Conservation (phyloP, 495 filamentous ascomycete species). For the Penicillium daleae region DNA sequence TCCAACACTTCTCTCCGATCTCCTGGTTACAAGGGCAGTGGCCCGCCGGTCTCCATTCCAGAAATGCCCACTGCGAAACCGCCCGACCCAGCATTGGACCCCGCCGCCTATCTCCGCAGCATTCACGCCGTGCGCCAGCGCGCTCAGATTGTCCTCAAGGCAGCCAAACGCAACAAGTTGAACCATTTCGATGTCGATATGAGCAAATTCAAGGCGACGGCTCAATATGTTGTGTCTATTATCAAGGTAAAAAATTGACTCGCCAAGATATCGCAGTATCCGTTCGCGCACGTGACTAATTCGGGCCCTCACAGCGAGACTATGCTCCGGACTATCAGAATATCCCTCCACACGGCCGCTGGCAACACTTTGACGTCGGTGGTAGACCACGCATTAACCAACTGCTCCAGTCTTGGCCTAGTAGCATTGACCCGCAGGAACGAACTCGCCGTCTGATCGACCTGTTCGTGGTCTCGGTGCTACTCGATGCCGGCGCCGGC, state of each 20-base stretch:
- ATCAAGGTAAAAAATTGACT: constrained; percentile 72
- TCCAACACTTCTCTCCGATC: constrained; percentile 62
- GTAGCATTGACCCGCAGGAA: constrained; percentile 62
- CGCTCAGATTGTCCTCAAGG: constrained; percentile 69
- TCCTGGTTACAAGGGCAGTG: constrained; percentile 49
- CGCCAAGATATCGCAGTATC: background rate
- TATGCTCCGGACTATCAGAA: constrained; percentile 81
- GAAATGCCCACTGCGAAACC: constrained; percentile 78
- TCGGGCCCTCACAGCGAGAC: constrained; percentile 65
- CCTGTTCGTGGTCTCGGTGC: constrained; percentile 68
- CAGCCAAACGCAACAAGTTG: constrained; percentile 77
- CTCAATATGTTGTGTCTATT: constrained; percentile 90
- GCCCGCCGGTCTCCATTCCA: constrained; percentile 53
- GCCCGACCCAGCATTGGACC: constrained; percentile 89
- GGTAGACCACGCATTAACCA: constrained; percentile 68
- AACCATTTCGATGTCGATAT: constrained; percentile 92
- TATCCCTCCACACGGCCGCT: constrained; percentile 75
- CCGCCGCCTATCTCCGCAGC: constrained; percentile 89
- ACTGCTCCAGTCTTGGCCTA: constrained; percentile 66
- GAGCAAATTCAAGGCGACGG: constrained; percentile 83
- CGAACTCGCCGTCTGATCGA: constrained; percentile 67
- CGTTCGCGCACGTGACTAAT: constrained; percentile 13
- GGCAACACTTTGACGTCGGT: constrained; percentile 75
- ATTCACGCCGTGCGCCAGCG: constrained; percentile 87
- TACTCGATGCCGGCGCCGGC: constrained; percentile 70